Percentiles rank a stretch among this genome's conserved stretches.
Conservation (phyloP, 2,329 filamentous ascomycete genomes). For the Shiraia bambusicola region DNA sequence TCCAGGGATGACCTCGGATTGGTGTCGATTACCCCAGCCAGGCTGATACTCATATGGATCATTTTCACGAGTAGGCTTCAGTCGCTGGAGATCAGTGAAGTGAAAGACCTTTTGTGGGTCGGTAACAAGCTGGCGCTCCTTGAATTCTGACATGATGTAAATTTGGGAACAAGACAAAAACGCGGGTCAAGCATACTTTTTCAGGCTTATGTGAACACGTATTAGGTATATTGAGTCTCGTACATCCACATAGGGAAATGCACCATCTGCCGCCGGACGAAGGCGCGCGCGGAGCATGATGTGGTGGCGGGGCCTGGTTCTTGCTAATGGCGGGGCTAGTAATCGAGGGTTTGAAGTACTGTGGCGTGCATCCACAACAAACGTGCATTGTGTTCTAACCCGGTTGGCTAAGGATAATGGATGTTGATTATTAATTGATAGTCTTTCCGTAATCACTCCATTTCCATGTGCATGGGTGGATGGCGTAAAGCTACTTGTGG, state of each 20-base stretch:
- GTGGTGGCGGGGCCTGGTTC: constrained; percentile 35
- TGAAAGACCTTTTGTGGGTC: constrained; percentile 43
- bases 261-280: constrained; percentile 35
- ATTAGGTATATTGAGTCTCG: constrained; percentile 36
- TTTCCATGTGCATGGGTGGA: constrained; percentile 1
- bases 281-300: constrained; percentile 33
- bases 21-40: constrained; percentile 44
- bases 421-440: no score
- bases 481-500: no score
- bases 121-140: constrained; percentile 39
- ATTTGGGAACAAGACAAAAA: not conserved
- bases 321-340: constrained; percentile 29
- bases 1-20: constrained; percentile 47
- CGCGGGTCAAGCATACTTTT: constrained; percentile 8
- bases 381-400: constrained; percentile 13
- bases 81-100: constrained; percentile 42
- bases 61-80: constrained; percentile 42
- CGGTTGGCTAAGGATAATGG: constrained; percentile 21
- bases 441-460: no score
- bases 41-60: constrained; percentile 44
- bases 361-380: constrained; percentile 17
- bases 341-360: constrained; percentile 18
- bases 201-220: constrained; percentile 22
- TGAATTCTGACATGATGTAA: constrained; percentile 35
- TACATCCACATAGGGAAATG: constrained; percentile 17